Conservation (phyloP, 768 basidiomycete species). For the Podaxis sp. region DNA sequence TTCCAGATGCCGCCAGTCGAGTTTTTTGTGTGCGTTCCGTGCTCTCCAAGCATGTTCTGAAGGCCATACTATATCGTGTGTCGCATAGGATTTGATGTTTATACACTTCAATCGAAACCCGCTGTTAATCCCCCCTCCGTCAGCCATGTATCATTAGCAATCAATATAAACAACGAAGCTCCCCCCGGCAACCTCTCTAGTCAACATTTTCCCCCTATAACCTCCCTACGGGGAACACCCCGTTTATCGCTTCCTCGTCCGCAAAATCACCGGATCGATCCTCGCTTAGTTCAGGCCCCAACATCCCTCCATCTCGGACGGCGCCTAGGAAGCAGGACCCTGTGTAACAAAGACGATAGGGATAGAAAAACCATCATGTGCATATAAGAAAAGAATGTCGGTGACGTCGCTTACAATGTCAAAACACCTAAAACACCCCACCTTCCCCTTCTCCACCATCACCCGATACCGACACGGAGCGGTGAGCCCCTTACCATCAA, state of each 20-base stretch:
- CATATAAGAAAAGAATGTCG: background rate
- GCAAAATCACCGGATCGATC: background rate
- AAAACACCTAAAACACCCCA: background rate
- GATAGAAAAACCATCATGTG: background rate
- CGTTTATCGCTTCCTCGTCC: background rate
- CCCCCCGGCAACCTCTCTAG: background rate
- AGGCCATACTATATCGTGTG: too few relatives aligned
- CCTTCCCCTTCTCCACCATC: background rate
- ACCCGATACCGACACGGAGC: conserved; percentile 10
- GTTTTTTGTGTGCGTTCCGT: background rate
- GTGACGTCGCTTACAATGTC: conserved; percentile 10
- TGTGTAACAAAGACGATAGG: background rate
- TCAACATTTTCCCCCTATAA: background rate
- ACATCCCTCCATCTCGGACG: conserved; percentile 2
- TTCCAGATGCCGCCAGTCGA: background rate
- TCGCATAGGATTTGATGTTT: too few relatives aligned
- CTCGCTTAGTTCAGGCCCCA: background rate
- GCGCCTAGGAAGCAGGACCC: background rate
- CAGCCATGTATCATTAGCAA: too few relatives aligned
- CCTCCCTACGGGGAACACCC: too few relatives aligned
- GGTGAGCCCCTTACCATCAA: conserved; percentile 4
- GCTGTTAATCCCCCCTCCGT: too few relatives aligned
- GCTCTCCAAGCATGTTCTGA: too few relatives aligned
- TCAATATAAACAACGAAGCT: background rate
- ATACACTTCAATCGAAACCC: too few relatives aligned